phyloP scores from a whole-genome alignment of 2,329 filamentous ascomycete genomes.

The Blumeria hordei region DNA sequence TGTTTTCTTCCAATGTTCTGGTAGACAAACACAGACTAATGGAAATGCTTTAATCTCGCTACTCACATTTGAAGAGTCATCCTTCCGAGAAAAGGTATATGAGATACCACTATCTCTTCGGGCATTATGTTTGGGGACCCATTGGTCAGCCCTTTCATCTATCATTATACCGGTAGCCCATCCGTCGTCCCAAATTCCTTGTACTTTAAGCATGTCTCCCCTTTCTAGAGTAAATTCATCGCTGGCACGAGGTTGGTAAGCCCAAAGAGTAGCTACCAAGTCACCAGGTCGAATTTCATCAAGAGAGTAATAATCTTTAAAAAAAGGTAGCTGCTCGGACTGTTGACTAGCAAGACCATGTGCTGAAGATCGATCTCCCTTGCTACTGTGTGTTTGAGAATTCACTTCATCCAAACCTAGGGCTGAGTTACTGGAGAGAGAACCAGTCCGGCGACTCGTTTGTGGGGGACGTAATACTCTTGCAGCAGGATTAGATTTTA shows the following conservation, averaged over 20 bases:
- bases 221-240: conserved; percentile 87
- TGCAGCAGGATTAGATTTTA: conserved; percentile 36
- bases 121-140: conserved; percentile 49
- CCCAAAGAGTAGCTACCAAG: conserved; percentile 79
- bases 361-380: conserved; percentile 57
- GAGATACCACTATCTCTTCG: conserved; percentile 90
- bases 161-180: conserved; percentile 88
- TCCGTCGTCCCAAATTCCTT: conserved; percentile 97
- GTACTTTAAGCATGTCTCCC: conserved; percentile 92
- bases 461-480: conserved; percentile 33
- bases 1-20: conserved; percentile 89
- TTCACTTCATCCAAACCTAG: conserved; percentile 44
- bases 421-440: conserved; percentile 63
- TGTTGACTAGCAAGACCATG: conserved; percentile 67
- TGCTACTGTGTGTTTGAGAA: conserved; percentile 45
- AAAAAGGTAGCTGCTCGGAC: conserved; percentile 84
- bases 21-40: conserved; percentile 82
- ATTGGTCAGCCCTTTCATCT: conserved; percentile 66
- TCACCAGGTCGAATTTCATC: conserved; percentile 88
- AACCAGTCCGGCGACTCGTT: conserved; percentile 51
- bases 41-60: conserved; percentile 97
- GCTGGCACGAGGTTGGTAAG: conserved; percentile 77
- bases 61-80: conserved; percentile 37
- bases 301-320: conserved; percentile 97
- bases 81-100: conserved; percentile 41